Base-by-base conservation (phyloP, 2,329 filamentous ascomycete species). In the Ascomycota sp. region DNA sequence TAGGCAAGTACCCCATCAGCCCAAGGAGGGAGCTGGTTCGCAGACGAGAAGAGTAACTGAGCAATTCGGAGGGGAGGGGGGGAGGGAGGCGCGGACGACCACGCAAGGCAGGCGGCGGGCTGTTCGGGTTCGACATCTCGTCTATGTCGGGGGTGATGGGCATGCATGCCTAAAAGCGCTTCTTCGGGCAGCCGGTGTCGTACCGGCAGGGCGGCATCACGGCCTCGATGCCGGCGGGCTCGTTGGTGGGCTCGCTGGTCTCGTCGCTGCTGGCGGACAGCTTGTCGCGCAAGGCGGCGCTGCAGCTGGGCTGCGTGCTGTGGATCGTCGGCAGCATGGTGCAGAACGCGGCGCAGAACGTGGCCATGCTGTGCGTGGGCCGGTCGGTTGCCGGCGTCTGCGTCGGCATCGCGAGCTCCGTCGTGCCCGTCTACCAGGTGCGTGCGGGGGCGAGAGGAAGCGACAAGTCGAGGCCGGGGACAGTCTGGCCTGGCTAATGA, bases 121-220 rank as follows among this genome's bases (percentile, higher is more conserved):
- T 82, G 19, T 82, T 83, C 43, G 79, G 78, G 40, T 83, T 83
- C 46, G 78, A 83, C 52, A 80, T 83, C 42, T 69, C 65, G 32
- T 77, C 72, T 26, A 80, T 82, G 75, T 72, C 67, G 23, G 69
- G 66, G 27, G 67, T 72, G 17, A 57, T 82, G 23, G 70, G 69
- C 20, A 77, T 71, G 0, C 51, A 69, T 33, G 65, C 72, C 28
- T 83, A 83, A 48, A 70, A 69, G 40, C 69, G 66, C 41, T 82
- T 78, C 50, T 82, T 82, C 53, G 57, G 69, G 40, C 64, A 79
- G 32, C 63, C 63, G 3, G 45, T 47, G 12, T 62, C 58, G 1
- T 61, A 65, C 38, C 56, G 62, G 1, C 75, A 81, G 49, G 75
- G 74, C 27, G 74, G 64, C 27, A 80, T 81, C 46, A 77, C 74